Evolutionary conservation across 805 yeast species (phyloP), one percentile per base, ranked within the genome.

Genomic region (Candida anglica): DNA sequence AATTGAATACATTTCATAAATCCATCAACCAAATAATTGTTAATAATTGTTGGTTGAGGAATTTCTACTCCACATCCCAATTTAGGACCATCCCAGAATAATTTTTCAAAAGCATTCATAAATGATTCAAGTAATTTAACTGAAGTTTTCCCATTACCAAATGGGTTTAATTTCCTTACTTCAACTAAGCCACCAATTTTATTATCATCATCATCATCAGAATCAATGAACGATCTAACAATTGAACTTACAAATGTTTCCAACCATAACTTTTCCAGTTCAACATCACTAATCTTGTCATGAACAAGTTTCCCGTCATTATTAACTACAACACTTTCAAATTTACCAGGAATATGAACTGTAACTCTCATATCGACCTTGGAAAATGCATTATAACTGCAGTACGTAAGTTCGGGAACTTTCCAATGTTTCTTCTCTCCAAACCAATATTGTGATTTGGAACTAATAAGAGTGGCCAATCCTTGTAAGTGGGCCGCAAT

Each of bases 91-190:
- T 73, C 71, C 44, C 62, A 64, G 52, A 81, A 87, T 38, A 87
- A 68, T 33, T 59, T 53, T 53, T 81, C 87, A 52, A 84, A 84
- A 1, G 80, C 85, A 15, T 63, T 60, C 34, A 86, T 53, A 51
- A 86, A 86, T 33, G 59, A 55, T 18, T 53, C 48, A 41, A 66
- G 49, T 22, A 63, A 47, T 28, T 49, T 52, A 34, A 62, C 60
- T 2, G 81, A 78, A 10, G 68, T 58, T 19, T 63, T 69, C 7
- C 64, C 61, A 20, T 59, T 61, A 18, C 68, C 52, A 40, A 93
- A 73, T 4, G 97, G 97, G 47, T 87, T 83, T 37, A 86, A 69
- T 39, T 82, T 78, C 44, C 96, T 75, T 24, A 93, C 82, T 52
- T 89, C 95, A 7, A 88, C 95, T 36, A 93, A 49, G 64, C 83